Conservation (phyloP, 768 basidiomycete genomes). For the Termitomyces sp. region DNA sequence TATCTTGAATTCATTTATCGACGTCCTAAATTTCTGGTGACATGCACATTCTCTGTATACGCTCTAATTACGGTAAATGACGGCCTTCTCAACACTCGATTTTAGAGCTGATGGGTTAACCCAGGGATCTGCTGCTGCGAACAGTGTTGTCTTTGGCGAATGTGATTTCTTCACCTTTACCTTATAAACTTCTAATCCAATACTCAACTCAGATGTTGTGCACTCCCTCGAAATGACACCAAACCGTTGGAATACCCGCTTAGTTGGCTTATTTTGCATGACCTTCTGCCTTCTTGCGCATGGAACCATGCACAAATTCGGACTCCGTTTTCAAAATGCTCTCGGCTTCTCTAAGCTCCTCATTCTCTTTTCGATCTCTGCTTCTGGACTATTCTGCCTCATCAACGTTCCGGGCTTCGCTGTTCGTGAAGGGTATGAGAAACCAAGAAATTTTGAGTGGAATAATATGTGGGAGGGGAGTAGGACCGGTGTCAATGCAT, state of each 20-base stretch:
- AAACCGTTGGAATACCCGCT: constrained; percentile 40
- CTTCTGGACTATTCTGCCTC: constrained; percentile 50
- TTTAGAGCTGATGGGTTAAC: constrained; percentile 36
- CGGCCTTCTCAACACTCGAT: too few species aligned
- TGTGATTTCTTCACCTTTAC: constrained; percentile 33
- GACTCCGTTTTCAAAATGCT: constrained; percentile 57
- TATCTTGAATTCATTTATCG: constrained; percentile 70
- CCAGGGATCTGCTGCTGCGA: constrained; percentile 55
- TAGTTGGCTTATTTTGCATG: constrained; percentile 49
- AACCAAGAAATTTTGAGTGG: constrained; percentile 57
- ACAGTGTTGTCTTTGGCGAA: constrained; percentile 67
- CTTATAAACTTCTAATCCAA: neutral
- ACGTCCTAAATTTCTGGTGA: constrained; percentile 53
- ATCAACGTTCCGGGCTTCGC: constrained; percentile 42
- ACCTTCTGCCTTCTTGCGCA: constrained; percentile 56
- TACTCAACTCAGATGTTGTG: constrained; percentile 41
- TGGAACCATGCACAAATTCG: constrained; percentile 45
- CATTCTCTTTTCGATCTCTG: constrained; percentile 43
- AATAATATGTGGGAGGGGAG: constrained; percentile 59
- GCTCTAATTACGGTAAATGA: constrained; percentile 48
- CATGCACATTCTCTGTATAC: constrained; percentile 56
- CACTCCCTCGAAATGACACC: constrained; percentile 46
- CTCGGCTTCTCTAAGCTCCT: constrained; percentile 61
- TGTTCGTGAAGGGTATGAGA: constrained; percentile 44
- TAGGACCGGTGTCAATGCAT: constrained; percentile 48